Percentiles rank a stretch among this genome's conserved stretches.
phyloP scores from a whole-genome alignment of 305 asterid genomes.

The Fraxinus albicans region DNA sequence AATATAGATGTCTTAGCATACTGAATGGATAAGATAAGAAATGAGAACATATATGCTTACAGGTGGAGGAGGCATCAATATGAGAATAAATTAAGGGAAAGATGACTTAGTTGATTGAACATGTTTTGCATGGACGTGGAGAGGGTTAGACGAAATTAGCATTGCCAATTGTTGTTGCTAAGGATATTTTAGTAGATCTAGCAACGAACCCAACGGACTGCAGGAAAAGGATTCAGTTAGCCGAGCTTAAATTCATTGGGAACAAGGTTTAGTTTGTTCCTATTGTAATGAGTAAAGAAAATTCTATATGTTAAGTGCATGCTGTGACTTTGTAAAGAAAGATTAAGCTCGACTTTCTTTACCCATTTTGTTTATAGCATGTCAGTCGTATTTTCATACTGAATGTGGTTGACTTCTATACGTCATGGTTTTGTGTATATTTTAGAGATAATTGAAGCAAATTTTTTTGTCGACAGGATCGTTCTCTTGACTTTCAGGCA shows the following conservation, averaged over 20 bases:
- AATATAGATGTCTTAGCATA: neutral
- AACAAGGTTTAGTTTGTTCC: neutral
- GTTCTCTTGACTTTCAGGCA: conserved; percentile 74
- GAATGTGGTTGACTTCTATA: conserved; percentile 23
- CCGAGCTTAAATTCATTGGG: neutral
- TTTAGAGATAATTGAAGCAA: conserved; percentile 17
- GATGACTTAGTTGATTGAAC: neutral
- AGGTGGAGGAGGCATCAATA: neutral
- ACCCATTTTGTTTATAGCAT: conserved; percentile 9
- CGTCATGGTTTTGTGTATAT: neutral
- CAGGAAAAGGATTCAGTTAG: neutral
- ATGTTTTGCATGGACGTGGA: neutral
- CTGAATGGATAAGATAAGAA: neutral
- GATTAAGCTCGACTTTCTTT: neutral
- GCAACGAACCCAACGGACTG: neutral
- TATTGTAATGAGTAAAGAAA: neutral
- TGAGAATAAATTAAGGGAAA: neutral
- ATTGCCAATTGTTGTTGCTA: neutral
- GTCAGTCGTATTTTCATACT: neutral
- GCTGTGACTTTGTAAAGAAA: neutral
- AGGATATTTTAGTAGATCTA: neutral
- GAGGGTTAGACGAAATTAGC: neutral
- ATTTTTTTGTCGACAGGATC: conserved; percentile 56
- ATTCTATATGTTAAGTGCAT: neutral
- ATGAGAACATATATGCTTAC: neutral